Evolutionary conservation across 2,329 filamentous ascomycete species (phyloP), one percentile per base, ranked within the genome.

Genomic region (Epichloe gansuensis): DNA sequence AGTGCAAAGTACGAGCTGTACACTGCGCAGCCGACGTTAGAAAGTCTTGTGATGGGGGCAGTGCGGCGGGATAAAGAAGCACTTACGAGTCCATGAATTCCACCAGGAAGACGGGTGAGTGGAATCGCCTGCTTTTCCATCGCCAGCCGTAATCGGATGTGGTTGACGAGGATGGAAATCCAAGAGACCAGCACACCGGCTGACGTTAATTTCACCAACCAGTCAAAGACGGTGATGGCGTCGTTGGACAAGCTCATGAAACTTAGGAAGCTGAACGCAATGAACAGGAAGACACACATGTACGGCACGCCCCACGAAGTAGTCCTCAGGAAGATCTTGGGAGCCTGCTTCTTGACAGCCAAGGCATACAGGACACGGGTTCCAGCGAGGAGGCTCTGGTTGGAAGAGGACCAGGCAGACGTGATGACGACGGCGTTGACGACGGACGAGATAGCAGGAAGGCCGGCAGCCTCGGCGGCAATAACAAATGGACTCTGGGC

Each of bases 351-450:
- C 55, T 80, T 81, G 8, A 82, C 72, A 0, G 84, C 78, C 61
- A 89, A 77, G 52, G 81, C 82, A 61, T 85, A 82, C 9, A 90
- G 72, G 21, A 88, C 81, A 61, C 86, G 81, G 28, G 80, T 83
- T 46, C 83, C 82, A 1, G 80, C 81, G 63, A 86, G 85, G 49
- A 80, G 70, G 68, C 78, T 79, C 0, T 78, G 76, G 59, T 81
- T 82, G 15, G 75, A 78, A 9, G 78, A 76, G 2, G 77, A 81
- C 73, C 77, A 80, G 2, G 82, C 83, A 3, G 80, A 83, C 0
- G 82, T 86, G 58, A 90, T 75, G 59, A 91, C 83, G 28, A 90
- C 74, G 38, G 85, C 86, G 64, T 91, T 91, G 67, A 91, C 82
- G 52, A 91, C 78, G 5, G 80, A 81, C 0, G 85, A 83, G 4